phyloP scores from a whole-genome alignment of 768 basidiomycete species.

The Suillus sp. region DNA sequence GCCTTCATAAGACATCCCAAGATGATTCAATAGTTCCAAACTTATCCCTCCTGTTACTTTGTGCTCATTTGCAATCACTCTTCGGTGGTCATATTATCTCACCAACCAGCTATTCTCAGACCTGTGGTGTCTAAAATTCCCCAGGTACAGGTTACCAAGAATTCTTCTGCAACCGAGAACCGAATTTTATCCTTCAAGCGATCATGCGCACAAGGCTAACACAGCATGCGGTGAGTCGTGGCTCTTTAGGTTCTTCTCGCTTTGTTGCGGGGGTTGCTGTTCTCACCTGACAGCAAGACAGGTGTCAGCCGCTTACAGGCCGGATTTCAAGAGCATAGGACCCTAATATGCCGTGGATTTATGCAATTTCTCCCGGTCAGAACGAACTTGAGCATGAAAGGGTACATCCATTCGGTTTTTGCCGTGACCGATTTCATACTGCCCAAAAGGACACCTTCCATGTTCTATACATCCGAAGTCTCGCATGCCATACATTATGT shows the following conservation, averaged over 20 bases:
- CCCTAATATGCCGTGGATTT: background rate
- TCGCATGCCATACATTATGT: background rate
- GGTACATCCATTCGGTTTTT: background rate
- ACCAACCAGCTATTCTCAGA: background rate
- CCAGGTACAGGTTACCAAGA: background rate
- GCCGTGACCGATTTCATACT: background rate
- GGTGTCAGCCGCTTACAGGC: background rate
- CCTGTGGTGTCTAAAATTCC: background rate
- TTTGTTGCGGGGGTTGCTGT: background rate
- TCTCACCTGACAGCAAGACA: background rate
- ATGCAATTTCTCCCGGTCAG: background rate
- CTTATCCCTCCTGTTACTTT: background rate
- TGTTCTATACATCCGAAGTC: background rate
- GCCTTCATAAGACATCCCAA: background rate
- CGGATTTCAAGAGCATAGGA: background rate
- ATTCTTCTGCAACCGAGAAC: background rate
- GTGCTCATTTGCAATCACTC: background rate
- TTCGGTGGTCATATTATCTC: conserved; percentile 1
- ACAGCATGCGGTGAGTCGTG: background rate
- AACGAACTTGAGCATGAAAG: background rate
- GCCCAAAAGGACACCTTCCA: background rate
- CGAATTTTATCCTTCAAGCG: background rate
- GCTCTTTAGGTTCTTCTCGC: background rate
- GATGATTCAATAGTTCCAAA: background rate
- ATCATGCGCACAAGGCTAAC: background rate